These are phyloP conservation scores for Hypoxylon sp. DNA, from an alignment of 2,329 filamentous ascomycete genomes.

Conservation along the genomic window DNA sequence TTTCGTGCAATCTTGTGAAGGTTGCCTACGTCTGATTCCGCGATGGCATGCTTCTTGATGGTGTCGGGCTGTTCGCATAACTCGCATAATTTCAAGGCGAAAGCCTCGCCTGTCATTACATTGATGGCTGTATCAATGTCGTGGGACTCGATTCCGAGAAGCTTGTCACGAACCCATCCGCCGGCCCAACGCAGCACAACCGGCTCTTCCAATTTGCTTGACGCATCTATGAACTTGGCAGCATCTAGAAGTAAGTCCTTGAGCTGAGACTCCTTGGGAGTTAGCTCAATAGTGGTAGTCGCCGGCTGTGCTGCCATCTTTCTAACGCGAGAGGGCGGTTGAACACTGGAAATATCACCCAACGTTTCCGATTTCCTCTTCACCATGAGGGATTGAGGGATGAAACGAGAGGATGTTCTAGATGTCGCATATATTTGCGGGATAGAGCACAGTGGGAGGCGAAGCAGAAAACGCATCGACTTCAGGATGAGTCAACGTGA, in stretches of 20 bases:
- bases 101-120: slow-evolving; percentile 84
- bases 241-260: slow-evolving; percentile 85
- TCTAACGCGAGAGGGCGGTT: slow-evolving; percentile 46
- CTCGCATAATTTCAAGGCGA: slow-evolving; percentile 77
- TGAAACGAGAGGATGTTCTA: background rate
- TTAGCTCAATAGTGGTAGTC: slow-evolving; percentile 68
- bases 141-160: slow-evolving; percentile 79
- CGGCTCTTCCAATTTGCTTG: slow-evolving; percentile 65
- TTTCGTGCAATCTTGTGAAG: slow-evolving; percentile 93
- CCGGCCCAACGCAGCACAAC: slow-evolving; percentile 83
- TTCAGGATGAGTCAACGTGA: slow-evolving; percentile 35
- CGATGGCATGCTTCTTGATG: slow-evolving; percentile 72
- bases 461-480: slow-evolving; percentile 34
- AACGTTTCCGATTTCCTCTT: slow-evolving; percentile 52
- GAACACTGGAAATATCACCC: slow-evolving; percentile 37
- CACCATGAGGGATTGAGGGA: slow-evolving; percentile 47
- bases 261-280: slow-evolving; percentile 78
- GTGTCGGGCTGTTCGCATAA: slow-evolving; percentile 76
- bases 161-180: slow-evolving; percentile 89
- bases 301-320: slow-evolving; percentile 52
- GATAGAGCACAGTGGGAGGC: slow-evolving; percentile 2
- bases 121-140: slow-evolving; percentile 92
- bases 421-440: background rate
- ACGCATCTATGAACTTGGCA: slow-evolving; percentile 75
- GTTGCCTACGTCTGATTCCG: slow-evolving; percentile 74